These are phyloP conservation scores for Pseudogymnoascus sp. DNA, from an alignment of 2,329 filamentous ascomycete species.

Conservation along the genomic window DNA sequence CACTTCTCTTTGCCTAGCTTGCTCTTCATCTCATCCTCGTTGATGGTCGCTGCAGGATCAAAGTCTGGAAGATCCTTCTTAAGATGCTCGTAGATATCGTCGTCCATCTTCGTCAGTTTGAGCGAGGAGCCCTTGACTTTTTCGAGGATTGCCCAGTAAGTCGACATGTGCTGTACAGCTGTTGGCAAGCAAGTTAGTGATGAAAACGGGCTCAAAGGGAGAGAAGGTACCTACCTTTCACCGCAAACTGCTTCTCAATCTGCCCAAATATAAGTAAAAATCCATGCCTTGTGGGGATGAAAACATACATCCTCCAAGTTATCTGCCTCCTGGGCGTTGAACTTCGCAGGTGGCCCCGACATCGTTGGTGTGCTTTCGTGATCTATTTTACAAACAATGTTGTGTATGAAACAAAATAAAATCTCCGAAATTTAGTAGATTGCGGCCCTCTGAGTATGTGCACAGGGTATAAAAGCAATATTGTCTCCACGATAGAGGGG, in stretches of 20 bases:
- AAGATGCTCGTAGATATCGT: slow-evolving; percentile 89
- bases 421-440: neutral
- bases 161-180: slow-evolving; percentile 91
- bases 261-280: slow-evolving; percentile 31
- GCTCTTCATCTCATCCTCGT: slow-evolving; percentile 97
- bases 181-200: neutral
- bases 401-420: neutral
- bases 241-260: slow-evolving; percentile 99
- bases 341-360: slow-evolving; percentile 26
- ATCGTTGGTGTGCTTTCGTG: slow-evolving; percentile 3
- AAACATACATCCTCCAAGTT: slow-evolving; percentile 60
- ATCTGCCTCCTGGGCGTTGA: slow-evolving; percentile 55
- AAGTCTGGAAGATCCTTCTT: slow-evolving; percentile 86
- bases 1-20: slow-evolving; percentile 88
- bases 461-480: neutral
- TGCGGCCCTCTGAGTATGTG: neutral
- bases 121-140: slow-evolving; percentile 81
- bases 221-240: slow-evolving; percentile 58
- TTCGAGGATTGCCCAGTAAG: slow-evolving; percentile 94
- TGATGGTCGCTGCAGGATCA: slow-evolving; percentile 68
- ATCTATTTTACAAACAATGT: neutral
- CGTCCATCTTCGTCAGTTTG: slow-evolving; percentile 86
- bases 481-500: neutral
- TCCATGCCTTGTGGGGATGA: slow-evolving; percentile 6
- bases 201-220: neutral